Evolutionary conservation across 352 stramenopile genomes (phyloP), one percentile per base, ranked within the genome.

Genomic region (Pythium aquatile): DNA sequence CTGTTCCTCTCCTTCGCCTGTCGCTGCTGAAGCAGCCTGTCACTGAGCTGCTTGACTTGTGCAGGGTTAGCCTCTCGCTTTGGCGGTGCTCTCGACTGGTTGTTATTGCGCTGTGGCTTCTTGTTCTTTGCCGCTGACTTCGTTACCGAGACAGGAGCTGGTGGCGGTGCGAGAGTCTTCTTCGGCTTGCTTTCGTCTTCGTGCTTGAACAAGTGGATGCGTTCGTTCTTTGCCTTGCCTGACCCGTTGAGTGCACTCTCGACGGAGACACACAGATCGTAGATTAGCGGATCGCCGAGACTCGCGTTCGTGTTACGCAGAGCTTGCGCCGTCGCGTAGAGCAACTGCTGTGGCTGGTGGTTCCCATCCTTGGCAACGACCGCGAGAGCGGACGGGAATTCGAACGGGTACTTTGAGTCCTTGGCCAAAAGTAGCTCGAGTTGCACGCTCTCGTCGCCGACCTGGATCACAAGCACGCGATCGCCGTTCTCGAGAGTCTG

Each of bases 281-380:
- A 95, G 16, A 95, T 73, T 74, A 93, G 86, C 2, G 87, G 87
- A 16, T 92, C 87, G 6, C 87, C 87, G 7, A 93, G 70, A 1
- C 33, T 58, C 26, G 44, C 24, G 10, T 72, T 73, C 13, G 73
- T 74, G 9, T 72, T 63, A 32, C 75, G 84, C n/a, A 76, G 78
- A 51, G 86, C 76, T 11, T 89, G 70, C 6, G 74, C 78, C 24
- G 75, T 70, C 3, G 77, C 83, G 53, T 71, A 81, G 7, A 77
- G 69, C n/a, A 91, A 47, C 3, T 84, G 66, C 61, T 87, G 75
- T 2, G 69, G 72, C 55, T 74, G 70, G 28, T 85, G 59, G 3
- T 57, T 61, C n/a, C 55, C 17, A 7, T 88, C 75, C 17, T 68
- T 75, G 5, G 26, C 76, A 2, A 70, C 75, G 32, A 88, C 69